A percentile compares a stretch with the other conserved stretches of the same genome.
These are phyloP conservation scores for Acer negundo DNA, from an alignment of 345 rosid genomes.

Conservation along the genomic window DNA sequence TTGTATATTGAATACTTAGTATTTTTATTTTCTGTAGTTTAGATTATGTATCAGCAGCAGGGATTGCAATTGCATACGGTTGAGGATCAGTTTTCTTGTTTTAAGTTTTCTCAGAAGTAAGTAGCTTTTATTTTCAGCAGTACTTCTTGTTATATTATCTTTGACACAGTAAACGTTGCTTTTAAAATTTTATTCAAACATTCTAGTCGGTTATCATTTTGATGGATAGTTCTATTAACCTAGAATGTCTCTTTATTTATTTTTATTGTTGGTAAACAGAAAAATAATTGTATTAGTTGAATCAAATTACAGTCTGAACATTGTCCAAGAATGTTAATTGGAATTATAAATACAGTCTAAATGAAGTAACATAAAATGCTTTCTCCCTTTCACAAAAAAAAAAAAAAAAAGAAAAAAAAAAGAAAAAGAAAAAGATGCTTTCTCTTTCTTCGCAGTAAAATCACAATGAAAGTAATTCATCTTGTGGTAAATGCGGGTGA, in stretches of 20 bases:
- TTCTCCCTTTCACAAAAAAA: not conserved
- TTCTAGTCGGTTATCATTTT: not conserved
- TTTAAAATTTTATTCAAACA: not conserved
- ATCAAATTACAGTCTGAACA: not conserved
- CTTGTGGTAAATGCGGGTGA: not conserved
- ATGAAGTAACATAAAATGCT: not conserved
- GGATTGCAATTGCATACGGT: constrained; percentile 52
- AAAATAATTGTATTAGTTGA: not conserved
- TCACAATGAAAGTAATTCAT: not conserved
- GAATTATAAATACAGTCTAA: not conserved
- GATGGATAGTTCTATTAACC: not conserved
- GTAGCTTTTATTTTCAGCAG: constrained; percentile 21
- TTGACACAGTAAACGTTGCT: not conserved
- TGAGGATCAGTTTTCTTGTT: constrained; percentile 68
- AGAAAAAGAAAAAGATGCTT: no score
- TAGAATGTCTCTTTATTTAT: not conserved
- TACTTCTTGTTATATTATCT: constrained; percentile 3
- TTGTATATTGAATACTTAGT: constrained; percentile 4
- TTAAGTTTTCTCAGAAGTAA: constrained; percentile 58
- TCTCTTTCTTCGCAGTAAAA: not conserved
- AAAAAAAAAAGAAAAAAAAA: no score
- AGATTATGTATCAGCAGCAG: constrained; percentile 60
- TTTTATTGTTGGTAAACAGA: not conserved
- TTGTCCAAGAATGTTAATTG: not conserved
- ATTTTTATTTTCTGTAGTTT: constrained; percentile 20